phyloP scores from a whole-genome alignment of 257 asterid species.

The Leptodermis oblonga region DNA sequence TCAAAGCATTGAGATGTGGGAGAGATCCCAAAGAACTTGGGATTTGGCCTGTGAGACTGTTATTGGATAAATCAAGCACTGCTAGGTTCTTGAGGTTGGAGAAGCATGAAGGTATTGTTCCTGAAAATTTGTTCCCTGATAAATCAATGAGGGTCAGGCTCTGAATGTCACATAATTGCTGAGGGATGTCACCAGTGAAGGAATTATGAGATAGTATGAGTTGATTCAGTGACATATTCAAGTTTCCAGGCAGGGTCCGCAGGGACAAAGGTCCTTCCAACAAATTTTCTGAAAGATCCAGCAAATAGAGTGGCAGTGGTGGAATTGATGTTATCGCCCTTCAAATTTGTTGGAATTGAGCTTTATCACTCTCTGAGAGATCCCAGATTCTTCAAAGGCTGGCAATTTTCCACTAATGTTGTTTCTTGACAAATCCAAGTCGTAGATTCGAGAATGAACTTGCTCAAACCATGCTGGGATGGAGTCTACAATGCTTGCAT shows the following conservation, averaged over 20 bases:
- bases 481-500: constrained; percentile 20
- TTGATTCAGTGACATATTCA: background rate
- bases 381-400: constrained; percentile 6
- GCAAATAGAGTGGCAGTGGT: background rate
- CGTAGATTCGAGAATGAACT: background rate
- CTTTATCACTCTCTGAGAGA: constrained; percentile 3
- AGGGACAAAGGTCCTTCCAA: constrained; percentile 5
- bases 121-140: constrained; percentile 17
- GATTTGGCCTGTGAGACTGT: constrained; percentile 23
- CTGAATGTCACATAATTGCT: constrained; percentile 8
- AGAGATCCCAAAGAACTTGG: constrained; percentile 23
- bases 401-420: constrained; percentile 20
- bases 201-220: constrained; percentile 18
- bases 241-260: background rate
- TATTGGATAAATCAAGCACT: constrained; percentile 18
- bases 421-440: constrained; percentile 22
- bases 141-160: constrained; percentile 10
- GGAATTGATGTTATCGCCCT: constrained; percentile 12
- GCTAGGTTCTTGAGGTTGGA: constrained; percentile 3
- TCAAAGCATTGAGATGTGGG: constrained; percentile 16
- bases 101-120: constrained; percentile 23
- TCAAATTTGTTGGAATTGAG: constrained; percentile 19
- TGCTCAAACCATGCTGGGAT: constrained; percentile 24
- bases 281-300: constrained; percentile 14
- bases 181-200: constrained; percentile 14